A percentile compares a stretch with the other conserved stretches of the same genome.
Evolutionary conservation across 768 basidiomycete genomes (phyloP).

Genomic region (Pleurotus salmoneostramineus): DNA sequence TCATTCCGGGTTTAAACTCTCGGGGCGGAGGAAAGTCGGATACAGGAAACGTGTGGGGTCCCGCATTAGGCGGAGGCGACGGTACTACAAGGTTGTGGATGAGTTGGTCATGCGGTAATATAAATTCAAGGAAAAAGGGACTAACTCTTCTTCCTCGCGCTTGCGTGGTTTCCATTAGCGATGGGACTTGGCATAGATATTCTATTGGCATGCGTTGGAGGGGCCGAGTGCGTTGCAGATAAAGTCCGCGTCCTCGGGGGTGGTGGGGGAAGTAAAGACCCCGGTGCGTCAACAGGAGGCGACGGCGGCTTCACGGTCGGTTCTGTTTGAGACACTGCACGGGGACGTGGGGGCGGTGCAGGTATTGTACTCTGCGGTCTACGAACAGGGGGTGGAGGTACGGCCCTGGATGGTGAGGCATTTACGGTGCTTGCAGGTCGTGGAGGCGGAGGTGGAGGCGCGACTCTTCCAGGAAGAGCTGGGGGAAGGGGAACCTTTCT

Average conservation of each 20-base stretch:
- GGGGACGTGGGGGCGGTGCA: constrained; percentile 32
- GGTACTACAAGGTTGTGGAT: constrained; percentile 28
- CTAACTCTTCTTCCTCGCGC: constrained; percentile 47
- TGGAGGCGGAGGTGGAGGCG: constrained; percentile 43
- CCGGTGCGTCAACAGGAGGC: constrained; percentile 23
- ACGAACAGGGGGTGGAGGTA: constrained; percentile 38
- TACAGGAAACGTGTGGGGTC: constrained; percentile 72
- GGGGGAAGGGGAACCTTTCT: constrained; percentile 32
- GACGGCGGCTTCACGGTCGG: constrained; percentile 25
- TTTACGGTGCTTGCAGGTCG: constrained; percentile 32
- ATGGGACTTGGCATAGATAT: background rate
- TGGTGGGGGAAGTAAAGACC: constrained; percentile 22
- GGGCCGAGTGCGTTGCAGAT: constrained; percentile 14
- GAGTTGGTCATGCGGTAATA: constrained; percentile 11
- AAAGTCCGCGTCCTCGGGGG: constrained; percentile 14
- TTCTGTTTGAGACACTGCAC: constrained; percentile 40
- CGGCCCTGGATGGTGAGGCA: constrained; percentile 25
- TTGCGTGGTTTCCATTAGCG: constrained; percentile 15
- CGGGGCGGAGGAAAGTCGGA: constrained; percentile 77
- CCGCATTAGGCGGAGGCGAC: constrained; percentile 56
- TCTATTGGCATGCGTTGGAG: constrained; percentile 12
- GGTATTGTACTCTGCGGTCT: constrained; percentile 15
- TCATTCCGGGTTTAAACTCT: constrained; percentile 44
- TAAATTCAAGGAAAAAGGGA: background rate
- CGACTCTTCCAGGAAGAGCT: constrained; percentile 28